Conservation (phyloP, 2,329 filamentous ascomycete genomes). For the Huntiella decipiens region DNA sequence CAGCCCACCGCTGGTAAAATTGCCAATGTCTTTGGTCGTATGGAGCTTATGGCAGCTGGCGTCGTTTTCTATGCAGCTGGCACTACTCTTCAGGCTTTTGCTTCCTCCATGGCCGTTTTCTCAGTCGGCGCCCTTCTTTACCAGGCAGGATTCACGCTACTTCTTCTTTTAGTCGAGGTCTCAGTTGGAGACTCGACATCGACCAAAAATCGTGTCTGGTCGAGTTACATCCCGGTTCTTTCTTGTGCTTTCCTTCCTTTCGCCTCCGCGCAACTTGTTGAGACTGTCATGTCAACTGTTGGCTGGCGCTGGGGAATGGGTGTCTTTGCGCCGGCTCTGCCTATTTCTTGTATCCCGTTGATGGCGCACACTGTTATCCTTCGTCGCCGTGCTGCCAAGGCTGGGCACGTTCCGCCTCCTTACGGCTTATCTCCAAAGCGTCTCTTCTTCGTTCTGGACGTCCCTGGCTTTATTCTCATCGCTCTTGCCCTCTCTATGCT, state of each 20-base stretch:
- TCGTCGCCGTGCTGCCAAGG: conserved; percentile 26
- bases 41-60: conserved; percentile 35
- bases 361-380: conserved; percentile 18
- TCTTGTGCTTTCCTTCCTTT: conserved; percentile 47
- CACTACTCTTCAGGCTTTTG: conserved; percentile 35
- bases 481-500: too few relatives aligned
- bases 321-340: conserved; percentile 24
- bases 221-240: conserved; percentile 40
- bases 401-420: conserved; percentile 26
- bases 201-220: conserved; percentile 40
- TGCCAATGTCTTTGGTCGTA: conserved; percentile 42
- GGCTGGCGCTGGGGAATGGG: conserved; percentile 32
- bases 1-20: conserved; percentile 39
- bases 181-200: conserved; percentile 46
- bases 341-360: too few relatives aligned
- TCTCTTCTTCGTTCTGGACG: conserved; percentile 25
- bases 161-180: conserved; percentile 43
- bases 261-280: conserved; percentile 38
- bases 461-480: conserved; percentile 17
- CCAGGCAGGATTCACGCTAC: conserved; percentile 43
- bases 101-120: conserved; percentile 30
- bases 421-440: conserved; percentile 27
- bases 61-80: conserved; percentile 41
- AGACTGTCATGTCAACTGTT: conserved; percentile 41
- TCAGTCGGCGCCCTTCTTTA: conserved; percentile 39